Percentiles rank a stretch among this genome's conserved stretches.
Conservation (phyloP, 2,329 filamentous ascomycete genomes). For the Colletotrichum tofieldiae region DNA sequence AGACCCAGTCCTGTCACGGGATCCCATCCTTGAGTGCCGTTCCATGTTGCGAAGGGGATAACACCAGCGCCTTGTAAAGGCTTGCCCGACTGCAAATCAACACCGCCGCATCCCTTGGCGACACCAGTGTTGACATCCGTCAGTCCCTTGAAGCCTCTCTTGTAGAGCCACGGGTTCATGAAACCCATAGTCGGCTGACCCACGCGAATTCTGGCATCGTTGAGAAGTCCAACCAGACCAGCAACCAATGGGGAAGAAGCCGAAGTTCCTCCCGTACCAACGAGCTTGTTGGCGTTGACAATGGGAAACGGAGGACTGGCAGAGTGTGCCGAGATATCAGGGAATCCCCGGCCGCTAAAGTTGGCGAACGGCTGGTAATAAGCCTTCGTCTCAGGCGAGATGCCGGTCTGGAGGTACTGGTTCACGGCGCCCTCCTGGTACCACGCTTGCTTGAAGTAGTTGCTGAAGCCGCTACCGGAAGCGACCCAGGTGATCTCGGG, state of each 20-base stretch:
- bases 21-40: conserved; percentile 58
- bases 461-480: conserved; percentile 67
- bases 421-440: conserved; percentile 64
- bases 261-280: conserved; percentile 53
- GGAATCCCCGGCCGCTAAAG: conserved; percentile 69
- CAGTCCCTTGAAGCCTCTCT: conserved; percentile 50
- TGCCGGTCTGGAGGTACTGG: conserved; percentile 56
- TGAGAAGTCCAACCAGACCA: conserved; percentile 75
- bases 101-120: conserved; percentile 46
- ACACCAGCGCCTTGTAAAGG: conserved; percentile 46
- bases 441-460: conserved; percentile 59
- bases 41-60: conserved; percentile 49
- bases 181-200: conserved; percentile 71
- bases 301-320: conserved; percentile 44
- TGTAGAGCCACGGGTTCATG: conserved; percentile 75
- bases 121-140: conserved; percentile 53
- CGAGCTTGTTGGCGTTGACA: conserved; percentile 49
- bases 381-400: conserved; percentile 55
- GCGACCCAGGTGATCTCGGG: conserved; percentile 70
- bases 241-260: conserved; percentile 76
- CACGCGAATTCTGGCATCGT: conserved; percentile 72
- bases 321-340: conserved; percentile 74
- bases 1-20: conserved; percentile 62
- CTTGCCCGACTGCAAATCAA: conserved; percentile 46
- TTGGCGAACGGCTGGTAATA: conserved; percentile 66